Conservation (phyloP, 1,284 basidiomycete species). For the Leccinum cinnamomeum region DNA sequence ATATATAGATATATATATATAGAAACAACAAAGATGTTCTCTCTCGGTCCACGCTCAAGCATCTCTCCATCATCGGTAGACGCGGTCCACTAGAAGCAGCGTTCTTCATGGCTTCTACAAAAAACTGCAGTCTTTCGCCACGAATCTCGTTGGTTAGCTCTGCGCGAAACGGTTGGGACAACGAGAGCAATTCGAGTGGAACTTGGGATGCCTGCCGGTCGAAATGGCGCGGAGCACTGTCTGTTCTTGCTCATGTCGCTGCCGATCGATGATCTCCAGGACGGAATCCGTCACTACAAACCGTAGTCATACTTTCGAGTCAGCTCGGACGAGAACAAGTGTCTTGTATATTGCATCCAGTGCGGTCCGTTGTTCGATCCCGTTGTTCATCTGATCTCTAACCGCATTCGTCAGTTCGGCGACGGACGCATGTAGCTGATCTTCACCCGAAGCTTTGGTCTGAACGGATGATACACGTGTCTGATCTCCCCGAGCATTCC, state of each 20-base stretch:
- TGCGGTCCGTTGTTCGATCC: conserved; percentile 25
- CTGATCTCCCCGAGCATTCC: conserved; percentile 31
- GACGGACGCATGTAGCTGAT: conserved; percentile 26
- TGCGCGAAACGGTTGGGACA: conserved; percentile 26
- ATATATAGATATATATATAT: no score
- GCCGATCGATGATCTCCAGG: conserved; percentile 59
- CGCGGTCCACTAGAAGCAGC: conserved; percentile 89
- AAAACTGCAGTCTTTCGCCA: conserved; percentile 71
- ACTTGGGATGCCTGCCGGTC: conserved; percentile 44
- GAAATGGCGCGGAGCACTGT: conserved; percentile 60
- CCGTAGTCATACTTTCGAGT: background rate
- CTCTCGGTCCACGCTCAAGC: no score
- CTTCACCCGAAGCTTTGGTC: conserved; percentile 22
- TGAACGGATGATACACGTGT: conserved; percentile 27
- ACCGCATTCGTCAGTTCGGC: conserved; percentile 27
- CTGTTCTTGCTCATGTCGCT: conserved; percentile 67
- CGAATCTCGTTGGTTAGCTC: conserved; percentile 81
- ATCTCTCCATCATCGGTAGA: conserved; percentile 54
- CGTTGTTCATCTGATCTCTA: conserved; percentile 31
- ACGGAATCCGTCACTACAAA: conserved; percentile 56
- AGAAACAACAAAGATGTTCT: no score
- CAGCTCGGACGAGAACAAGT: background rate
- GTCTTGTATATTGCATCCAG: conserved; percentile 25
- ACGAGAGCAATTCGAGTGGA: conserved; percentile 1
- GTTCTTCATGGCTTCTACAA: conserved; percentile 92